Conservation (phyloP, 2,329 filamentous ascomycete genomes). For the Paramyrothecium sp. region DNA sequence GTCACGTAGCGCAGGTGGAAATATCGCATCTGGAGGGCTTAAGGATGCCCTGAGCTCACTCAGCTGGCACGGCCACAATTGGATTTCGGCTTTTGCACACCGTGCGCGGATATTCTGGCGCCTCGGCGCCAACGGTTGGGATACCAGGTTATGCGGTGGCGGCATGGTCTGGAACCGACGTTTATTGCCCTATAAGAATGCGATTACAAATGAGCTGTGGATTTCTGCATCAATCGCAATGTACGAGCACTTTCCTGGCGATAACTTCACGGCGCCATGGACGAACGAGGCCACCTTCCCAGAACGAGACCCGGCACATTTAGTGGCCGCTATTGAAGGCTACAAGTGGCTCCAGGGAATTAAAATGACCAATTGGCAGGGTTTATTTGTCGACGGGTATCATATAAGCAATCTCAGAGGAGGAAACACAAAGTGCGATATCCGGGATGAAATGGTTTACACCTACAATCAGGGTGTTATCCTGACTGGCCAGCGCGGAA, state of each 20-base stretch:
- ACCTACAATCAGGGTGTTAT: constrained; percentile 96
- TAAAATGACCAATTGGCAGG: constrained; percentile 75
- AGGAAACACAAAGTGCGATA: constrained; percentile 73
- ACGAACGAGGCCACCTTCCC: constrained; percentile 20
- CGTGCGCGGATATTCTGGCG: constrained; percentile 85
- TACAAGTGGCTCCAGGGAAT: constrained; percentile 79
- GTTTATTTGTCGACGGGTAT: constrained; percentile 84
- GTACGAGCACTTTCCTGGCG: constrained; percentile 87
- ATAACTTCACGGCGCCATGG: constrained; percentile 72
- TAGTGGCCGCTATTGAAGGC: constrained; percentile 71
- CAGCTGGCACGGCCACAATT: constrained; percentile 75
- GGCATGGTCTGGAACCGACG: constrained; percentile 91
- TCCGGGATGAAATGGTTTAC: constrained; percentile 84
- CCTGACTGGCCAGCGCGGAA: constrained; percentile 74
- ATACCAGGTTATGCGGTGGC: constrained; percentile 74
- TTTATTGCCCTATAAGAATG: constrained; percentile 85
- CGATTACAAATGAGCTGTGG: constrained; percentile 90
- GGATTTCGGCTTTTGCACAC: constrained; percentile 75
- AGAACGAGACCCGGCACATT: constrained; percentile 58
- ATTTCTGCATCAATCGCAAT: constrained; percentile 82
- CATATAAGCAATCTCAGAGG: constrained; percentile 67
- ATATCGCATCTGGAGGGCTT: constrained; percentile 18
- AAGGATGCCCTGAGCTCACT: constrained; percentile 34
- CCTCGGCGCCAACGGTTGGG: constrained; percentile 76
- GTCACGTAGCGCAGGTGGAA: constrained; percentile 3